phyloP scores from a whole-genome alignment of 495 filamentous ascomycete genomes.

The Penicillium lividum region DNA sequence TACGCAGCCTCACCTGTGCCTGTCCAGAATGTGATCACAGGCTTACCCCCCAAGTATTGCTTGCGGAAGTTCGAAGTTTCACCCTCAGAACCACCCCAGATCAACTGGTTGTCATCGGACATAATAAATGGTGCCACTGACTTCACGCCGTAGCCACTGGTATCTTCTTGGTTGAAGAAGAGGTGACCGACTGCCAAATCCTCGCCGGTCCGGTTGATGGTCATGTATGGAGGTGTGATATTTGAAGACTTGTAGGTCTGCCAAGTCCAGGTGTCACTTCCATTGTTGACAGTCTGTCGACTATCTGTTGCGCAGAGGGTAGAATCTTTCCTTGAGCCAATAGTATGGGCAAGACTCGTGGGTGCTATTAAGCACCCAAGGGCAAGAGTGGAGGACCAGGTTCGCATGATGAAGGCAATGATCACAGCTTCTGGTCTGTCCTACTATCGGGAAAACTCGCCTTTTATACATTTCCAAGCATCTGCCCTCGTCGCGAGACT shows the following conservation, averaged over 20 bases:
- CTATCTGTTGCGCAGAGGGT: slow-evolving; percentile 12
- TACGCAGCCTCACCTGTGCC: slow-evolving; percentile 11
- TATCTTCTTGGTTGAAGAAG: slow-evolving; percentile 18
- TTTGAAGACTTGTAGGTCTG: slow-evolving; percentile 23
- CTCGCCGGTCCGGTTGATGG: slow-evolving; percentile 19
- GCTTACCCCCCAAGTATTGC: slow-evolving; percentile 4
- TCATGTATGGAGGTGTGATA: slow-evolving; percentile 20
- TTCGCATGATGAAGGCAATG: slow-evolving; percentile 1
- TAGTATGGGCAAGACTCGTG: neutral
- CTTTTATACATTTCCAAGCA: slow-evolving; percentile 1
- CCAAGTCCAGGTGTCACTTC: slow-evolving; percentile 21
- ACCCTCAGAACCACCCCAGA: slow-evolving; percentile 22
- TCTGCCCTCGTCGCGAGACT: neutral
- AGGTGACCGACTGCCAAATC: slow-evolving; percentile 22
- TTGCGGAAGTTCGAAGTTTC: slow-evolving; percentile 14
- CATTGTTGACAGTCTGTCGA: slow-evolving; percentile 11
- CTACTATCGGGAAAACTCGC: neutral
- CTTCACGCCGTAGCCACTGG: slow-evolving; percentile 8
- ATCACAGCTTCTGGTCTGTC: neutral
- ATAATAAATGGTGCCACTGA: slow-evolving; percentile 16
- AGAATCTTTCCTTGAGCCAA: neutral
- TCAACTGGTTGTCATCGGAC: slow-evolving; percentile 22
- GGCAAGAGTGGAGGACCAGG: slow-evolving; percentile 1
- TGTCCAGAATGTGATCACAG: slow-evolving; percentile 14
- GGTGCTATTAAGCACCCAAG: slow-evolving; percentile 4